A percentile compares a stretch with the other conserved stretches of the same genome.
Conservation (phyloP, 192 early-diverging fungal species). For the Podila clonocystis region DNA sequence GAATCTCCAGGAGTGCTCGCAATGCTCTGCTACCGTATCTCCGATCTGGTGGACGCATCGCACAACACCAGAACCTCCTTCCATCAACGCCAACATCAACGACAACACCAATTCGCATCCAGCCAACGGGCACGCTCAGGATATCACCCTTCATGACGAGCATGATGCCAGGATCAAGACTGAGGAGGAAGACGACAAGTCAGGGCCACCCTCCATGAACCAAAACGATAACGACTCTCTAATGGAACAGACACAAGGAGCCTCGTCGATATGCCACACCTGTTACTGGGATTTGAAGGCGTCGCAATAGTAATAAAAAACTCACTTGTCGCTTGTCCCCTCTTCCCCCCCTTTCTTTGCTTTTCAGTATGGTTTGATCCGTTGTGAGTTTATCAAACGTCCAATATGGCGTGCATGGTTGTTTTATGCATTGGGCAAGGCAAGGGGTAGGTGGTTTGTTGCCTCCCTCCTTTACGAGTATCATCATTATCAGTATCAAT, state of each 20-base stretch:
- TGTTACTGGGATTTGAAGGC: neutral
- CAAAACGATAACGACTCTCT: no score
- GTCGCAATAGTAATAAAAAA: neutral
- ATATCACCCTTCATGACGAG: neutral
- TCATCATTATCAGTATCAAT: no score
- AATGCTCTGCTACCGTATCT: constrained; percentile 35
- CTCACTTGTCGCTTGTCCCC: neutral
- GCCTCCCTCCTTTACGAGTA: no score
- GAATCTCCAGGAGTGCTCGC: constrained; percentile 13
- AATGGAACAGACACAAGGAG: no score
- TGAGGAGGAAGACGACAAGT: neutral
- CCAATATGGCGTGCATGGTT: no score
- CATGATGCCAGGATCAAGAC: neutral
- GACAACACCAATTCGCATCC: no score
- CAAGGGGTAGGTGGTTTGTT: no score
- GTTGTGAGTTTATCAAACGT: no score
- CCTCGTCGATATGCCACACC: neutral
- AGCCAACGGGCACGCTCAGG: no score
- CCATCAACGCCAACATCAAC: neutral
- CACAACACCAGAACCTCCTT: neutral
- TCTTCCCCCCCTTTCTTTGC: neutral
- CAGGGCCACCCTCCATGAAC: neutral
- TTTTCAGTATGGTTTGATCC: neutral
- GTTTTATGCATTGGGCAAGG: no score
- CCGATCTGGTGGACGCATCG: constrained; percentile 57